Evolutionary conservation across 176 grass and related monocot genomes (phyloP).

Genomic region (Oropetium thomaeum): DNA sequence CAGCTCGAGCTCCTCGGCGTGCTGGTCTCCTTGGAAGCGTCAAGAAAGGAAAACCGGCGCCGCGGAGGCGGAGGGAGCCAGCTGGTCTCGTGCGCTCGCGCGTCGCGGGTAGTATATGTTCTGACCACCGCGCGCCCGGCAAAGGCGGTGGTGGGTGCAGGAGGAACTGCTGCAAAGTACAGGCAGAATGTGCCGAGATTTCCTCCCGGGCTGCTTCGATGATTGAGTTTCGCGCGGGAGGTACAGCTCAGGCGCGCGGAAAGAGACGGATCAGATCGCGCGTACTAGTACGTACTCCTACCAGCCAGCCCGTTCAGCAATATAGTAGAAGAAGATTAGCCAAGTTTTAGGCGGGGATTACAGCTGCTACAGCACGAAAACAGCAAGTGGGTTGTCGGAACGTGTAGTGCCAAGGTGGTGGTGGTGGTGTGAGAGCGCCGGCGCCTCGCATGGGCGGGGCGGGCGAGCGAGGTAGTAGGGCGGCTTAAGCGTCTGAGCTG

Average conservation of each 20-base stretch:
- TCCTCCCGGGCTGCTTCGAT: conserved; percentile 19
- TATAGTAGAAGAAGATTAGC: not conserved
- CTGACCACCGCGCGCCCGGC: conserved; percentile 14
- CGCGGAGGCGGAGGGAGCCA: not conserved
- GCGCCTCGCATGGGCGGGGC: not conserved
- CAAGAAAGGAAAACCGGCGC: not conserved
- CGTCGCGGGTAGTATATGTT: no score
- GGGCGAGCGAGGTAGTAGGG: not conserved
- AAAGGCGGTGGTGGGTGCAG: conserved; percentile 9
- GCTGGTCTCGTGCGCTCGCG: conserved; percentile 29
- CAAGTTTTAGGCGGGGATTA: not conserved
- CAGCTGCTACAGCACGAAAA: not conserved
- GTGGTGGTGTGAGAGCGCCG: not conserved
- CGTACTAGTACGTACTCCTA: no score
- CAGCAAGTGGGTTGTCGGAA: conserved; percentile 30
- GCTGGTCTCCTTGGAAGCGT: not conserved
- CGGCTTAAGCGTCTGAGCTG: conserved; percentile 5
- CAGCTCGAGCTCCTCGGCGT: no score
- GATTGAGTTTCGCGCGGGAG: not conserved
- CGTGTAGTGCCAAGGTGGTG: not conserved
- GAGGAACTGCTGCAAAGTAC: no score
- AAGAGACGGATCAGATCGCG: conserved; percentile 45
- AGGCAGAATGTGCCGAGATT: conserved; percentile 38
- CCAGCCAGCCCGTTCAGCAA: not conserved
- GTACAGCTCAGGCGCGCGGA: conserved; percentile 35